A percentile compares a stretch with the other conserved stretches of the same genome.
Conservation (phyloP, 805 yeast species). For the Saturnispora mendoncae region DNA sequence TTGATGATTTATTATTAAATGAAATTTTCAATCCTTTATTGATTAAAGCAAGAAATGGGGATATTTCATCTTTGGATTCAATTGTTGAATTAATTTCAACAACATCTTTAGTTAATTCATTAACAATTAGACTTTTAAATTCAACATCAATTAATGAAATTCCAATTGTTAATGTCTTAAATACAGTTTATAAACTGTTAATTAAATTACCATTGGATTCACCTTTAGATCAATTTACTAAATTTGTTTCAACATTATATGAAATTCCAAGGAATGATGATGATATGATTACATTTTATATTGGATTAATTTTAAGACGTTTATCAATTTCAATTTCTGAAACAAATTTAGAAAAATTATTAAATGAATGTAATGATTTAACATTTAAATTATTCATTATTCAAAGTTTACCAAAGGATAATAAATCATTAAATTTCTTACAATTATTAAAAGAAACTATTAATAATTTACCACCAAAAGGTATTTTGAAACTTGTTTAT, state of each 20-base stretch:
- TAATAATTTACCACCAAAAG: background rate
- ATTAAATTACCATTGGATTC: background rate
- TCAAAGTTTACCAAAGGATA: background rate
- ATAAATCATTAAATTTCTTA: background rate
- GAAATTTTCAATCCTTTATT: constrained; percentile 5
- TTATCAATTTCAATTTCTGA: background rate
- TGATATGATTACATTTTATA: constrained; percentile 1
- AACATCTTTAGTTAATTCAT: constrained; percentile 9
- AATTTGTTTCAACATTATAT: constrained; percentile 4
- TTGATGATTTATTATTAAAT: background rate
- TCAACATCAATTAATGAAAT: constrained; percentile 5
- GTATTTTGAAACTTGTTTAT: constrained; percentile 8
- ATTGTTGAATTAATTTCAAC: constrained; percentile 8
- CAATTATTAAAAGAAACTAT: background rate
- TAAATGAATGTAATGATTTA: background rate
- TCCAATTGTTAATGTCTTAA: background rate
- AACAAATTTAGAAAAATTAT: background rate
- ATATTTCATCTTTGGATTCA: background rate
- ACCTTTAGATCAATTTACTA: constrained; percentile 4
- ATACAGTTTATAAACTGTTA: constrained; percentile 3
- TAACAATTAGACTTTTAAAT: constrained; percentile 11
- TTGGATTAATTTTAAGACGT: constrained; percentile 7
- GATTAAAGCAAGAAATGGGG: background rate
- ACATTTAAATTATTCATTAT: background rate
- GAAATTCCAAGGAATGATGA: background rate